A percentile compares a stretch with the other conserved stretches of the same genome.
Evolutionary conservation across 192 early-diverging fungal genomes (phyloP).

Genomic region (Paraglomus occultum): DNA sequence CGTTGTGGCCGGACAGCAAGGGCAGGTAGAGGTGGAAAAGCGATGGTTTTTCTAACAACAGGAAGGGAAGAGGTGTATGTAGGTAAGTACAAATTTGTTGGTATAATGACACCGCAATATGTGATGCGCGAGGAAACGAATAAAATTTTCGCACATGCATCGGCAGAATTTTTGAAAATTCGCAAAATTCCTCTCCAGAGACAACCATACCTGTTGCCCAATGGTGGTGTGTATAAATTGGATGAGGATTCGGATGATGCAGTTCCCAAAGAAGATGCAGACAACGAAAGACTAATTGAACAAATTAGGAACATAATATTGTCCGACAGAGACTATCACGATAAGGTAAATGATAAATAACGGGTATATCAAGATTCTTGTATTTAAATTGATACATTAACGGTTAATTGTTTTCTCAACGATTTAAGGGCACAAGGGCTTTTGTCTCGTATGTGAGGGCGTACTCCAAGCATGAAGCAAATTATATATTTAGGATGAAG

Average conservation of each 20-base stretch:
- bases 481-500: conserved; percentile 86
- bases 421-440: conserved; percentile 59
- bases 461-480: conserved; percentile 93
- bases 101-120: conserved; percentile 20
- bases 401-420: neutral
- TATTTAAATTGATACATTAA: neutral
- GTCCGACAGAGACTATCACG: conserved; percentile 76
- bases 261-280: conserved; percentile 39
- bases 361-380: neutral
- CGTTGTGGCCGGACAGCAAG: conserved; percentile 93
- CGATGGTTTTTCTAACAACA: conserved; percentile 76
- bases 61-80: conserved; percentile 92
- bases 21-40: conserved; percentile 80
- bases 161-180: conserved; percentile 69
- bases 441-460: conserved; percentile 91
- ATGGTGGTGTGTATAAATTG: conserved; percentile 31
- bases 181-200: conserved; percentile 82
- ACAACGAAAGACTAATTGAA: conserved; percentile 52
- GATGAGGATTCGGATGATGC: conserved; percentile 28
- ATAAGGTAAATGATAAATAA: conserved; percentile 35
- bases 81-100: conserved; percentile 31
- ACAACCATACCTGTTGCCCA: conserved; percentile 48
- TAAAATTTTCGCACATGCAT: neutral
- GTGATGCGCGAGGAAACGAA: neutral
- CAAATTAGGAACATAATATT: conserved; percentile 54